A percentile compares a stretch with the other conserved stretches of the same genome.
phyloP scores from a whole-genome alignment of 768 basidiomycete species.

The Favolaschia claudopus region DNA sequence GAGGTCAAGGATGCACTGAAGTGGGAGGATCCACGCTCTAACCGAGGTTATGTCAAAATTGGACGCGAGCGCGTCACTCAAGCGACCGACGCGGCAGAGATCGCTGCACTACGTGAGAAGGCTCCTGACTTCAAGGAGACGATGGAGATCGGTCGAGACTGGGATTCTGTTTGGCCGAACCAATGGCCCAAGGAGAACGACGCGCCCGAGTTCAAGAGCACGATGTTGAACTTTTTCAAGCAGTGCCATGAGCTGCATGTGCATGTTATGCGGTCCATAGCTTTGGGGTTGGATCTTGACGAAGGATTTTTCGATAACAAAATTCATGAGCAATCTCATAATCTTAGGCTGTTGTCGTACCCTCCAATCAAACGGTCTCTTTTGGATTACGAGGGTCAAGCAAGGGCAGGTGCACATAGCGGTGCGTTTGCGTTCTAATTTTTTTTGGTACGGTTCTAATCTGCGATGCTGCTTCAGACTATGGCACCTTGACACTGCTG shows the following conservation, averaged over 20 bases:
- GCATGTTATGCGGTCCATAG: constrained; percentile 85
- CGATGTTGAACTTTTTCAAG: constrained; percentile 75
- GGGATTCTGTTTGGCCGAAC: constrained; percentile 81
- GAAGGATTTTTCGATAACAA: constrained; percentile 80
- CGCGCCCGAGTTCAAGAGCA: constrained; percentile 71
- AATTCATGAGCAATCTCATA: constrained; percentile 81
- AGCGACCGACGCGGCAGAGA: constrained; percentile 72
- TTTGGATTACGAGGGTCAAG: constrained; percentile 69
- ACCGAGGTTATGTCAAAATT: constrained; percentile 83
- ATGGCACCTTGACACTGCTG: constrained; percentile 81
- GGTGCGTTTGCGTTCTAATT: constrained; percentile 42
- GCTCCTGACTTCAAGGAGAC: constrained; percentile 86
- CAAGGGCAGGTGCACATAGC: constrained; percentile 85
- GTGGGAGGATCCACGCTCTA: constrained; percentile 87
- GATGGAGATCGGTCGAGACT: constrained; percentile 91
- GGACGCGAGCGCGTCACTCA: constrained; percentile 87
- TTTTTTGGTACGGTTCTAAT: background rate
- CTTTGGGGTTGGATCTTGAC: constrained; percentile 76
- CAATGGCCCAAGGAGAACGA: constrained; percentile 75
- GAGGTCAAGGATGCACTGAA: constrained; percentile 70
- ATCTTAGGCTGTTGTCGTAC: constrained; percentile 82
- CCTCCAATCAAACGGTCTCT: constrained; percentile 72
- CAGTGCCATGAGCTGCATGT: constrained; percentile 80
- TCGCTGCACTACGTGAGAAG: constrained; percentile 72
- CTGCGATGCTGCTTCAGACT: constrained; percentile 53